These are phyloP conservation scores for Candida tetrigidarum DNA, from an alignment of 1,139 yeast genomes.

Conservation along the genomic window DNA sequence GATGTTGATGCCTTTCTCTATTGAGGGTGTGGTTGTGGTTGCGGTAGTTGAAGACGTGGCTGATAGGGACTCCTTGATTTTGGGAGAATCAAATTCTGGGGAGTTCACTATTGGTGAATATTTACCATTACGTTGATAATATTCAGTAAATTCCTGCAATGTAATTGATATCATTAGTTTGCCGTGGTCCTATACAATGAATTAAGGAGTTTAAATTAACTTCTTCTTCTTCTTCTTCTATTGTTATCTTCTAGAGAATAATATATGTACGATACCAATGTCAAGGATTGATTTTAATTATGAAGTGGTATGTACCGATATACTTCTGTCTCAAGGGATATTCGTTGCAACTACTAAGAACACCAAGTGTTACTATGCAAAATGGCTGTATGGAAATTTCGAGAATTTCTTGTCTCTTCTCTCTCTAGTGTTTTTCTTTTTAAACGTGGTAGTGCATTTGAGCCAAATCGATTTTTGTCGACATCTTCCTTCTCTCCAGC, in stretches of 20 bases:
- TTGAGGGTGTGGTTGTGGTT: background rate
- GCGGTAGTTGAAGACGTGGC: background rate
- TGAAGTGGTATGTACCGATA: no score
- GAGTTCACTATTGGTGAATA: background rate
- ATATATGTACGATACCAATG: no score
- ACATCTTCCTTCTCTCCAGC: no score
- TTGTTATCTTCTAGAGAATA: no score
- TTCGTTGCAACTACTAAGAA: no score
- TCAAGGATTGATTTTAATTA: no score
- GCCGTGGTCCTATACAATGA: no score
- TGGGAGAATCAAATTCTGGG: background rate
- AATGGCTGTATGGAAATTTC: background rate
- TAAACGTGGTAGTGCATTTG: no score
- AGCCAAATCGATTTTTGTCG: no score
- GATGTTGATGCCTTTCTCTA: background rate
- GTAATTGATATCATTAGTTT: conserved; percentile 1
- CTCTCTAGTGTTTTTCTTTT: background rate
- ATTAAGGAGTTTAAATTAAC: no score
- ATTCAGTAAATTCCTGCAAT: background rate
- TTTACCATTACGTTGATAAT: conserved; percentile 4
- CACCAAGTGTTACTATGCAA: no score
- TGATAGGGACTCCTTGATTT: background rate
- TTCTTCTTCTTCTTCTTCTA: no score
- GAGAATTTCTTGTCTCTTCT: background rate
- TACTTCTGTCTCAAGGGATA: background rate